A percentile compares a stretch with the other conserved stretches of the same genome.
phyloP scores from a whole-genome alignment of 2,329 filamentous ascomycete species.

The Alternaria alternata region DNA sequence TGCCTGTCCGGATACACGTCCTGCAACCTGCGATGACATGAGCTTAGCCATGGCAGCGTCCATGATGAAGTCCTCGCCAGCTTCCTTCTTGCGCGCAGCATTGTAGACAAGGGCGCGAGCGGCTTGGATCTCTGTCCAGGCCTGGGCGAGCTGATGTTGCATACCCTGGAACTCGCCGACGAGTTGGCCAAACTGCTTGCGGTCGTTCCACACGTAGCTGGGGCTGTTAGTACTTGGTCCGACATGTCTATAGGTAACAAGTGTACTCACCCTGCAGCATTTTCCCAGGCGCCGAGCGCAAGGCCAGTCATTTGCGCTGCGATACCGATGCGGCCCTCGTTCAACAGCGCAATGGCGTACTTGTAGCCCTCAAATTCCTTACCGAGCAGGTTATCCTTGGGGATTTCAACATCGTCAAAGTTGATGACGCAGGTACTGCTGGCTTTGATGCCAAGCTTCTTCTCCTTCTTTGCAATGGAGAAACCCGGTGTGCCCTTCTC shows the following conservation, averaged over 20 bases:
- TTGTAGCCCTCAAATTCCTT: conserved; percentile 94
- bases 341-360: conserved; percentile 92
- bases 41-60: conserved; percentile 99
- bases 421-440: conserved; percentile 97
- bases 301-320: conserved; percentile 98
- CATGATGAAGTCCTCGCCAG: conserved; percentile 90
- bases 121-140: conserved; percentile 91
- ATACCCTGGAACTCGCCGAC: conserved; percentile 98
- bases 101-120: conserved; percentile 95
- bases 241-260: not conserved
- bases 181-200: conserved; percentile 92
- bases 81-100: conserved; percentile 96
- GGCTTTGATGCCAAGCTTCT: conserved; percentile 96
- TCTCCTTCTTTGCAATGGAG: conserved; percentile 98
- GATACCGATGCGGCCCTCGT: conserved; percentile 97
- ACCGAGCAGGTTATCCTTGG: conserved; percentile 86
- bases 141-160: conserved; percentile 98
- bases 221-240: conserved; percentile 15
- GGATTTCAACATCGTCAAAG: conserved; percentile 94
- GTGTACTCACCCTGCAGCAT: conserved; percentile 75
- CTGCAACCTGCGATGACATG: conserved; percentile 90
- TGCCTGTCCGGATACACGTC: conserved; percentile 81
- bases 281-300: conserved; percentile 92
- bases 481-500: conserved; percentile 91
- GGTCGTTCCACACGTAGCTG: conserved; percentile 96